These are phyloP conservation scores for Neurospora tetraspora DNA, from an alignment of 495 filamentous ascomycete genomes.

Conservation along the genomic window DNA sequence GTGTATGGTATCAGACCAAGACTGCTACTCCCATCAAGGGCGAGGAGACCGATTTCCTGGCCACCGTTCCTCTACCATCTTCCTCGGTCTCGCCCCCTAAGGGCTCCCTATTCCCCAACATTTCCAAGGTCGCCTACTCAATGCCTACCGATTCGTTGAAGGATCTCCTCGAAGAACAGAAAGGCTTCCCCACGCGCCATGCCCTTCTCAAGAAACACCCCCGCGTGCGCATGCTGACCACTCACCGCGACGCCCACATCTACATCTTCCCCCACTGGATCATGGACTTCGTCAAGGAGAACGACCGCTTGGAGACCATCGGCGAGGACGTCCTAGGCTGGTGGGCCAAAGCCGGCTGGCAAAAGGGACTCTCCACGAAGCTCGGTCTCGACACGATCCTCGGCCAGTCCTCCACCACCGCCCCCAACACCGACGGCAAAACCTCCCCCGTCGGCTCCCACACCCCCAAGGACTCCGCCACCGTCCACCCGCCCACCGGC, in stretches of 20 bases:
- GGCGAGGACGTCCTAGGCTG: slow-evolving; percentile 88
- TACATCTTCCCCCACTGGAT: slow-evolving; percentile 93
- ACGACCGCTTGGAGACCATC: slow-evolving; percentile 74
- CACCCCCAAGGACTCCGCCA: neutral
- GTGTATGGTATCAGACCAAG: slow-evolving; percentile 83
- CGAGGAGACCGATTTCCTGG: slow-evolving; percentile 84
- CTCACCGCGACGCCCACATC: slow-evolving; percentile 78
- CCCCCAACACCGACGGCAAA: slow-evolving; percentile 14
- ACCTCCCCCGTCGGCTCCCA: slow-evolving; percentile 1
- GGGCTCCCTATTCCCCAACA: slow-evolving; percentile 49
- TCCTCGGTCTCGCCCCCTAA: slow-evolving; percentile 45
- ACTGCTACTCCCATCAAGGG: slow-evolving; percentile 67
- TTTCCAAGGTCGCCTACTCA: slow-evolving; percentile 59
- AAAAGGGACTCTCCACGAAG: slow-evolving; percentile 67
- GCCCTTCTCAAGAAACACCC: slow-evolving; percentile 60
- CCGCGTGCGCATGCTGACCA: slow-evolving; percentile 64
- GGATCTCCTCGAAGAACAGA: slow-evolving; percentile 62
- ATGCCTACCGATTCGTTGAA: slow-evolving; percentile 79
- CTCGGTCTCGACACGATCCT: slow-evolving; percentile 62
- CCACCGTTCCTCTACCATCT: slow-evolving; percentile 52
- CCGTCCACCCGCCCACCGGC: neutral
- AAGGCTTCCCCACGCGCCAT: slow-evolving; percentile 60
- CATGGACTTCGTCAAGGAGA: slow-evolving; percentile 63
- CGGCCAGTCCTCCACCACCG: slow-evolving; percentile 7
- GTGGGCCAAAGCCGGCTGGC: slow-evolving; percentile 94